Conservation (phyloP, 2,329 filamentous ascomycete genomes). For the Colletotrichum chrysophilum region DNA sequence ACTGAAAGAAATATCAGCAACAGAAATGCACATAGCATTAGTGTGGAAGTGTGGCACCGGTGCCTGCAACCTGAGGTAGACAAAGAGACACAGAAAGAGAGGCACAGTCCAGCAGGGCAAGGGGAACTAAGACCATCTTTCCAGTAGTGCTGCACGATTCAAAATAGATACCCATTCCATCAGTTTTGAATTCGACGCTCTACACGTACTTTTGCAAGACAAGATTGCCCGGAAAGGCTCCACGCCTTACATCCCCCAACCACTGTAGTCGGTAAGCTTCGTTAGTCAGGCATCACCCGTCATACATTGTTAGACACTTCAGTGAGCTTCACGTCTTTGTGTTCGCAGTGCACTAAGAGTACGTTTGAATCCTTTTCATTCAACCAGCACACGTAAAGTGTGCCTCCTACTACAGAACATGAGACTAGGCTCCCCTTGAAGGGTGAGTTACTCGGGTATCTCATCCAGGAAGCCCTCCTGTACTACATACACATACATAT, state of each 20-base stretch:
- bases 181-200: background rate
- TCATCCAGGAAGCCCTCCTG: slow-evolving; percentile 14
- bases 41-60: background rate
- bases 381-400: background rate
- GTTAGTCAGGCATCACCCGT: background rate
- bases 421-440: background rate
- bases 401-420: background rate
- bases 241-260: background rate
- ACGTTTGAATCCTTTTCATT: slow-evolving; percentile 7
- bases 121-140: background rate
- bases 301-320: background rate
- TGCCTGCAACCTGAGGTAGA: background rate
- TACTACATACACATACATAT: slow-evolving; percentile 4
- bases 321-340: background rate
- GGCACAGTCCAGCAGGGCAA: background rate
- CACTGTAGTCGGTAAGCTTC: background rate
- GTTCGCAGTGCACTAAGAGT: background rate
- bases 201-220: background rate
- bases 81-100: background rate
- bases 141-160: background rate
- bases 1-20: background rate
- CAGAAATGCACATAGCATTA: background rate
- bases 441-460: slow-evolving; percentile 16
- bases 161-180: background rate
- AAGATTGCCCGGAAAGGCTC: background rate